A percentile compares a stretch with the other conserved stretches of the same genome.
phyloP scores from a whole-genome alignment of 768 basidiomycete genomes.

The Auriscalpium microsporum region DNA sequence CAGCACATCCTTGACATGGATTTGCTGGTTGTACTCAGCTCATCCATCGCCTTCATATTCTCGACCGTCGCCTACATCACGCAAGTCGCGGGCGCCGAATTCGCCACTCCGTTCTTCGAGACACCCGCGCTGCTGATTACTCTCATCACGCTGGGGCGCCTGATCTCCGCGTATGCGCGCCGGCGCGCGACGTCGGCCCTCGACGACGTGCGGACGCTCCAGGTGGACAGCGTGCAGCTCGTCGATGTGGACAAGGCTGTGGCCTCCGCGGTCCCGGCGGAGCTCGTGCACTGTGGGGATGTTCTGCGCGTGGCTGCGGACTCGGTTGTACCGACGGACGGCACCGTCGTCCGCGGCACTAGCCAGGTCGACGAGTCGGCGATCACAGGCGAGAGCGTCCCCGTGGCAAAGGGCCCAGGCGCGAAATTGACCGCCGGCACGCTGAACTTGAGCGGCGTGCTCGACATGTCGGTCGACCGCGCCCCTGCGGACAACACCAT shows the following conservation, averaged over 20 bases:
- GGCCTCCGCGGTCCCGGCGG: constrained; percentile 17
- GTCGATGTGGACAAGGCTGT: constrained; percentile 17
- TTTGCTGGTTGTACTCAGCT: constrained; percentile 31
- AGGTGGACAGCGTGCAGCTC: constrained; percentile 24
- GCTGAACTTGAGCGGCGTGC: constrained; percentile 25
- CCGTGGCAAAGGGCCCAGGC: constrained; percentile 28
- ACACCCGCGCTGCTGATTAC: constrained; percentile 34
- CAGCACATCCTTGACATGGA: constrained; percentile 31
- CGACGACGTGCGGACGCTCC: constrained; percentile 27
- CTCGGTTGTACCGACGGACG: constrained; percentile 32
- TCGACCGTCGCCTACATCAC: constrained; percentile 31
- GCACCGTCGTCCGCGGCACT: constrained; percentile 25
- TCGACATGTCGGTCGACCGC: constrained; percentile 28
- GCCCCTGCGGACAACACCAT: constrained; percentile 34
- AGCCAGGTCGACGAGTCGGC: constrained; percentile 35
- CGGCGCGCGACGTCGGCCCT: constrained; percentile 26
- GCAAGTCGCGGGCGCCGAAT: constrained; percentile 23
- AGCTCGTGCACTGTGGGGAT: constrained; percentile 31
- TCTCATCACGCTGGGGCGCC: constrained; percentile 32
- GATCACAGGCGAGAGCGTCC: constrained; percentile 34
- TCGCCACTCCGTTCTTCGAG: constrained; percentile 32
- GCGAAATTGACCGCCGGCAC: constrained; percentile 31
- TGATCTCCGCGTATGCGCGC: constrained; percentile 30
- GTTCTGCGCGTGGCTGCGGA: constrained; percentile 27
- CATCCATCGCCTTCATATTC: constrained; percentile 32